Percentiles rank a stretch among this genome's conserved stretches.
Conservation (phyloP, 164 flowering plant species). For the Macadamia tetraphylla region DNA sequence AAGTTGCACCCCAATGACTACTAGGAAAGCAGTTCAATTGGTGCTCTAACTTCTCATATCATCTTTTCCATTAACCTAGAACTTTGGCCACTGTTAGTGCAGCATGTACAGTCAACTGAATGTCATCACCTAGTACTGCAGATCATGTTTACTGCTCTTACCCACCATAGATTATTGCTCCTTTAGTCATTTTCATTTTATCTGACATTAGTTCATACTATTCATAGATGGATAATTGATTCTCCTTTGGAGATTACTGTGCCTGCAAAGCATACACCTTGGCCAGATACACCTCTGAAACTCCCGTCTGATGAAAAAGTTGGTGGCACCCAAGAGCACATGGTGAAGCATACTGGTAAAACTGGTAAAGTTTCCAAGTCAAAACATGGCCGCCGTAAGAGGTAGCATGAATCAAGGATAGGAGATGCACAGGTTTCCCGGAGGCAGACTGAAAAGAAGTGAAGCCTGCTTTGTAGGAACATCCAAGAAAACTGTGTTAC, state of each 20-base stretch:
- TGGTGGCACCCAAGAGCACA: constrained; percentile 27
- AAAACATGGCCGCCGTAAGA: constrained; percentile 55
- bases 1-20: too few relatives aligned
- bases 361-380: constrained; percentile 36
- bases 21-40: too few relatives aligned
- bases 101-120: too few relatives aligned
- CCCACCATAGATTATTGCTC: not conserved
- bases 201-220: constrained; percentile 2
- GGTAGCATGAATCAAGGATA: constrained; percentile 46
- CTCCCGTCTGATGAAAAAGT: constrained; percentile 46
- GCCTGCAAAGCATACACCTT: constrained; percentile 88
- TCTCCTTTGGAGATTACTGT: constrained; percentile 89
- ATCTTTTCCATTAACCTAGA: too few relatives aligned
- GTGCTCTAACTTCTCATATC: too few relatives aligned
- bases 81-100: too few relatives aligned
- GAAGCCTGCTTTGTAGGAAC: constrained; percentile 1
- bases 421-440: constrained; percentile 34
- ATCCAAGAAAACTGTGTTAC: not conserved
- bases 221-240: constrained; percentile 81
- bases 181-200: not conserved
- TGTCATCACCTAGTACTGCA: too few relatives aligned
- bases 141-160: not conserved
- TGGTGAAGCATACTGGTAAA: constrained; percentile 43
- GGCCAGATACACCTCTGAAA: constrained; percentile 96
- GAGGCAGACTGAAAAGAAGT: constrained; percentile 31